These are phyloP conservation scores for Lentinula edodes DNA, from an alignment of 768 basidiomycete genomes.

Conservation along the genomic window DNA sequence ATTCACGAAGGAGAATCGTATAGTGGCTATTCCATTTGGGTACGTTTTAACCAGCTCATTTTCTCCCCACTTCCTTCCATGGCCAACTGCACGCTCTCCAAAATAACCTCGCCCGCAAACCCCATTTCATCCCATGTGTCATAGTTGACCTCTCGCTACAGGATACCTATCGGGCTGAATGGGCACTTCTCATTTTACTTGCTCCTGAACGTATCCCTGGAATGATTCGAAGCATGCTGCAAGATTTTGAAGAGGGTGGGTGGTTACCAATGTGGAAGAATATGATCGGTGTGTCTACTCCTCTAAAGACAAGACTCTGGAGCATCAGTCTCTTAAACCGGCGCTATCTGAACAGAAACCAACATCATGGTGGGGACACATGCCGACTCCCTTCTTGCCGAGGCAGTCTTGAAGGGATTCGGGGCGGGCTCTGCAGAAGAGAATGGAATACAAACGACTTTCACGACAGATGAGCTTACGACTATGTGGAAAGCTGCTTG, in stretches of 20 bases:
- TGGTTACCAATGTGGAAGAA: conserved; percentile 94
- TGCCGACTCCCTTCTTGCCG: conserved; percentile 72
- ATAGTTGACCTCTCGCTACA: conserved; percentile 18
- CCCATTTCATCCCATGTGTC: too few species aligned
- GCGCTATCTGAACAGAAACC: conserved; percentile 38
- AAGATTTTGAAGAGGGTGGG: conserved; percentile 73
- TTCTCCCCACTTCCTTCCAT: background rate
- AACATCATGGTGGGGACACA: conserved; percentile 87
- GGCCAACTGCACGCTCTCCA: too few species aligned
- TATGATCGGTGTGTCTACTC: conserved; percentile 44
- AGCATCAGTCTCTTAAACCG: background rate
- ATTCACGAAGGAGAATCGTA: conserved; percentile 67
- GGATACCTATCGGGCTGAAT: conserved; percentile 77
- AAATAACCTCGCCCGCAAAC: too few species aligned
- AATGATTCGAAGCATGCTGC: conserved; percentile 77
- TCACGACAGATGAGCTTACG: conserved; percentile 33
- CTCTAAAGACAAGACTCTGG: background rate
- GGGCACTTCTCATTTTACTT: conserved; percentile 74
- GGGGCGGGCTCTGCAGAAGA: conserved; percentile 33
- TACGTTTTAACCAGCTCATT: conserved; percentile 17
- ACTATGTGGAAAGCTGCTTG: conserved; percentile 69
- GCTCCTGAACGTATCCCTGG: conserved; percentile 72
- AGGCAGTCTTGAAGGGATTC: conserved; percentile 64
- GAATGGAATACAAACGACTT: background rate
- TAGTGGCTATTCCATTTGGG: conserved; percentile 80